Percentiles rank a stretch among this genome's conserved stretches.
phyloP scores from a whole-genome alignment of 1,284 basidiomycete species.

The Microbotryum lychnidis-dioicae region DNA sequence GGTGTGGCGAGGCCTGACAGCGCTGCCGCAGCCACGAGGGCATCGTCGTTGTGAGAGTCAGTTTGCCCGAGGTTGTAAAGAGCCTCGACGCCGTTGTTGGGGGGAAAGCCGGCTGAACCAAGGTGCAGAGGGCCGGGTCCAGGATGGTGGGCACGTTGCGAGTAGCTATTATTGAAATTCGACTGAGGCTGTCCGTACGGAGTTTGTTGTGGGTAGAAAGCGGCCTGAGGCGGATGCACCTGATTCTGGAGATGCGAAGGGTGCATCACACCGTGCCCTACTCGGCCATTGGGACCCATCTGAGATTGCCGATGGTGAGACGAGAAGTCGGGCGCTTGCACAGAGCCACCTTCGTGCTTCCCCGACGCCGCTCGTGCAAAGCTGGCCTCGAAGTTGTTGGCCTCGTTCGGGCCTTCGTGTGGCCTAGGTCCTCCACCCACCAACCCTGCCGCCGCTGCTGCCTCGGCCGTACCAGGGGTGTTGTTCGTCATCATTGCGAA shows the following conservation, averaged over 20 bases:
- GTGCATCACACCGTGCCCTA: not conserved
- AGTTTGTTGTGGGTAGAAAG: not conserved
- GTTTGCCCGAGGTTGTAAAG: not conserved
- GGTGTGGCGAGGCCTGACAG: conserved; percentile 34
- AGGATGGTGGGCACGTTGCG: not conserved
- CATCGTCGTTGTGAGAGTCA: conserved; percentile 16
- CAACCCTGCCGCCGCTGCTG: conserved; percentile 7
- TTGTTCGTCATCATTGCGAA: conserved; percentile 79
- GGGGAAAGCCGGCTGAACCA: not conserved
- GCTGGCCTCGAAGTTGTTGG: conserved; percentile 32
- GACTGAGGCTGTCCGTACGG: conserved; percentile 7
- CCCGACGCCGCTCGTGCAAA: conserved; percentile 23
- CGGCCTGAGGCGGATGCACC: not conserved
- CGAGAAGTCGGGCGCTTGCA: not conserved
- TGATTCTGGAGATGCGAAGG: not conserved
- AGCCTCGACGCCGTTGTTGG: not conserved
- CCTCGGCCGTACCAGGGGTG: conserved; percentile 43
- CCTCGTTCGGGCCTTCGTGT: conserved; percentile 30
- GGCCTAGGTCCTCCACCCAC: conserved; percentile 22
- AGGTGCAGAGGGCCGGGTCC: conserved; percentile 6
- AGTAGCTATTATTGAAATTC: too few relatives aligned
- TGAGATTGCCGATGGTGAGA: too few relatives aligned
- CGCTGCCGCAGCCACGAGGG: conserved; percentile 31
- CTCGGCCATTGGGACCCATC: not conserved
- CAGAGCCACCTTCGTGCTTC: not conserved